Conservation (phyloP, 2,329 filamentous ascomycete genomes). For the Microdochium nivale region DNA sequence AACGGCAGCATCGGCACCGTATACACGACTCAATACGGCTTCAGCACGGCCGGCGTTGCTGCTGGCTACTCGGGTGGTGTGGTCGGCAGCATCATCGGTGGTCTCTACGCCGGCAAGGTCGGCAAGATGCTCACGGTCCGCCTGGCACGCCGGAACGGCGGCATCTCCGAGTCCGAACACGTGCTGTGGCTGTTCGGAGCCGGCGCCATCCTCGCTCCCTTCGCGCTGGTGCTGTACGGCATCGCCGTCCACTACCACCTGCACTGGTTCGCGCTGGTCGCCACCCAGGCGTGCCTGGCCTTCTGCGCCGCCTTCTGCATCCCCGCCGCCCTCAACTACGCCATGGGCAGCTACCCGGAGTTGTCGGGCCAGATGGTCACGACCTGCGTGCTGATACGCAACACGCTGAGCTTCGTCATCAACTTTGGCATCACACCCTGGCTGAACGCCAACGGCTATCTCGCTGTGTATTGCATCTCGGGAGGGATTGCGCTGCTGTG, state of each 20-base stretch:
- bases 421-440: constrained; percentile 35
- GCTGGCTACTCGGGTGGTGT: constrained; percentile 17
- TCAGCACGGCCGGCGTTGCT: constrained; percentile 16
- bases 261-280: constrained; percentile 21
- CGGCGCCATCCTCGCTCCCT: constrained; percentile 9
- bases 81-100: constrained; percentile 6
- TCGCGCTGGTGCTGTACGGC: constrained; percentile 6
- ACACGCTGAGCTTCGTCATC: constrained; percentile 40
- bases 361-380: constrained; percentile 19
- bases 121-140: constrained; percentile 16
- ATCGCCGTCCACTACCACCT: constrained; percentile 16
- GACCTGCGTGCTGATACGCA: constrained; percentile 25
- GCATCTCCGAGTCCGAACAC: constrained; percentile 14
- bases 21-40: constrained; percentile 20
- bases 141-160: constrained; percentile 15
- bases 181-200: constrained; percentile 10
- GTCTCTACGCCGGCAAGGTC: constrained; percentile 21
- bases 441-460: constrained; percentile 25
- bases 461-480: constrained; percentile 26
- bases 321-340: constrained; percentile 16
- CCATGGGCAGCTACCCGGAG: constrained; percentile 20
- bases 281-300: constrained; percentile 17
- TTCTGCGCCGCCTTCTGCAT: constrained; percentile 18
- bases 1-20: constrained; percentile 21
- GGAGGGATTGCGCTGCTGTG: constrained; percentile 26